A percentile compares a stretch with the other conserved stretches of the same genome.
These are phyloP conservation scores for Magnolia kwangsiensis DNA, from an alignment of 164 flowering plant genomes.

Conservation along the genomic window DNA sequence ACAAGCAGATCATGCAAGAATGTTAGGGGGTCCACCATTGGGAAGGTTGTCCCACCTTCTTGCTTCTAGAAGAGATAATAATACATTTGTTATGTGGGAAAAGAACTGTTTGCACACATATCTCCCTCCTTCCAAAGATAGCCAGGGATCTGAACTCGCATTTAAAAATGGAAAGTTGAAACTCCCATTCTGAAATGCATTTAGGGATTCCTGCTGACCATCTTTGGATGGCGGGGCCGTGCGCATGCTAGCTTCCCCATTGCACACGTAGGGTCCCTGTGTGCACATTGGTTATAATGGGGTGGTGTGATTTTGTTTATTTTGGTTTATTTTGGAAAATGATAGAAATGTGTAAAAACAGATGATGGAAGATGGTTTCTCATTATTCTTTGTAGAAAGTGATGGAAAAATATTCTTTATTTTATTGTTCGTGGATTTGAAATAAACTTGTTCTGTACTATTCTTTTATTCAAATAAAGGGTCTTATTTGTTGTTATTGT, in stretches of 20 bases:
- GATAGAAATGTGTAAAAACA: too few relatives aligned
- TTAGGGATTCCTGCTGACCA: neutral
- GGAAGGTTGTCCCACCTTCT: constrained; percentile 11
- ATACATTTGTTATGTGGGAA: too few relatives aligned
- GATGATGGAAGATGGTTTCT: neutral
- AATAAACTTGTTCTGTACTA: neutral
- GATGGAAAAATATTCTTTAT: neutral
- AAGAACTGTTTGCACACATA: neutral
- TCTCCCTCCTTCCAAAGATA: neutral
- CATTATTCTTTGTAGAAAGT: neutral
- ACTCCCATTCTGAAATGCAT: too few relatives aligned
- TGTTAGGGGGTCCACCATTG: constrained; percentile 13
- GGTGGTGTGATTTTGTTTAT: too few relatives aligned
- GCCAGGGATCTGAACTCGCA: neutral
- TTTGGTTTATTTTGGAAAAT: too few relatives aligned
- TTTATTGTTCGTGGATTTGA: neutral
- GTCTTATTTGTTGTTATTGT: neutral
- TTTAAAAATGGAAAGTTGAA: too few relatives aligned
- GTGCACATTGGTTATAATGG: too few relatives aligned
- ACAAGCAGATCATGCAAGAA: constrained; percentile 30
- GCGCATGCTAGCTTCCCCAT: too few relatives aligned
- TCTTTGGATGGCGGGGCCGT: neutral
- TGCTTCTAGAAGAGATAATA: neutral
- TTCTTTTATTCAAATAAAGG: too few relatives aligned
- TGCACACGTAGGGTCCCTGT: neutral